Base-by-base conservation (phyloP, 2,329 filamentous ascomycete genomes). In the Rhexocercosporidium sp. region DNA sequence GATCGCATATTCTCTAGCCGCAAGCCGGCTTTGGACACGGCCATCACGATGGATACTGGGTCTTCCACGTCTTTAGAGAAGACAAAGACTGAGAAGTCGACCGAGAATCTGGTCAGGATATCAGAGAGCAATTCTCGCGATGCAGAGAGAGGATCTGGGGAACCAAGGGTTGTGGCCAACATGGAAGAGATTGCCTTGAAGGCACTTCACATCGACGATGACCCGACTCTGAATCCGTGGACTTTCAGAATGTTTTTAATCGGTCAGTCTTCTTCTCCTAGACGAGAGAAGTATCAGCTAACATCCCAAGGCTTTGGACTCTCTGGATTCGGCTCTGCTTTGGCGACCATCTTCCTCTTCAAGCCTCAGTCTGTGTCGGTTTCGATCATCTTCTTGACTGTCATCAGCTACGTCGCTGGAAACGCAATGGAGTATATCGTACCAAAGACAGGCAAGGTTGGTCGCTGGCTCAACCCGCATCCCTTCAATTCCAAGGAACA, bases 261-360 rank as follows among this genome's bases (percentile, higher is more conserved):
- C 12, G 80, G 79, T 77, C 64, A 61, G 49, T 29, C 31, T 31
- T 27, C 11, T 1, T 12, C 47, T 9, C 14, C 1, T 29, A 8
- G 34, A 37, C 34, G 34, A 37, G 8, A 37, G 9, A 11, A 37
- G 25, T 16, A 41, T 9, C 46, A 66, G 29, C 65, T 22, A 20
- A 59, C 3, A 11, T 37, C 44, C 20, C 1, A 62, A 77, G 76
- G 78, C 12, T 65, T 79, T 44, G 78, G 75, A 3, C 69, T 81
- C 7, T 76, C 78, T 14, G 66, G 70, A 22, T 79, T 80, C 59
- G 79, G 77, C n/a, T 77, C 77, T 20, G 78, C 80, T 6, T 75
- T 84, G 6, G 77, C 78, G 44, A 79, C 79, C 39, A 83, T 84
- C 64, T 84, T 79, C 71, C 79, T 81, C 60, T 84, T 84, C 77